Percentiles rank a stretch among this genome's conserved stretches.
phyloP scores from a whole-genome alignment of 1,284 basidiomycete species.

The Trichosporon coremiiforme region DNA sequence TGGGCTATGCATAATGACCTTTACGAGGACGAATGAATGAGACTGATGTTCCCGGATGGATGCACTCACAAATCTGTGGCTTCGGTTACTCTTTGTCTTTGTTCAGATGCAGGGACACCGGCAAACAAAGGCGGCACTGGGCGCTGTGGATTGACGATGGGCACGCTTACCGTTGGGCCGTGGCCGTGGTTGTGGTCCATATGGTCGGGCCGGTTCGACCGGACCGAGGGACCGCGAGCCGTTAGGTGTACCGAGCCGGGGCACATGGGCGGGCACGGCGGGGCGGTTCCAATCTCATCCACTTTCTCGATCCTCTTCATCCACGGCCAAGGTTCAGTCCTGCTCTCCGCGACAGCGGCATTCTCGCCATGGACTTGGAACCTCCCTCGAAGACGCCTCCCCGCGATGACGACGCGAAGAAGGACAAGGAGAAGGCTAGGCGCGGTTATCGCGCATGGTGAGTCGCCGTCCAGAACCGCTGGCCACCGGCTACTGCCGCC shows the following conservation, averaged over 20 bases:
- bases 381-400: neutral
- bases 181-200: no score
- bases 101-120: neutral
- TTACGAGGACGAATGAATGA: neutral
- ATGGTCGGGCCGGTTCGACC: neutral
- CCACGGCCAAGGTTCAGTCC: neutral
- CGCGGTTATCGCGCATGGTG: slow-evolving; percentile 51
- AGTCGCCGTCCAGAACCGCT: slow-evolving; percentile 26
- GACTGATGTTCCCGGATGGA: neutral
- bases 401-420: neutral
- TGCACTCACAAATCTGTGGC: neutral
- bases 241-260: neutral
- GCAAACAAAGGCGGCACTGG: neutral
- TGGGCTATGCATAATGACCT: slow-evolving; percentile 6
- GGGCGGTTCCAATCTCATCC: neutral
- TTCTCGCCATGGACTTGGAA: neutral
- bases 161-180: neutral
- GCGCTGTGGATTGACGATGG: neutral
- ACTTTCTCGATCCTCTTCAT: neutral
- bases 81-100: neutral
- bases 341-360: neutral
- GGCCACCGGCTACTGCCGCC: slow-evolving; percentile 5
- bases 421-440: slow-evolving; percentile 40
- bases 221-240: neutral
- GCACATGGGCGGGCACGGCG: neutral